These are phyloP conservation scores for Hypoxylon sp. DNA, from an alignment of 2,329 filamentous ascomycete genomes.

Conservation along the genomic window DNA sequence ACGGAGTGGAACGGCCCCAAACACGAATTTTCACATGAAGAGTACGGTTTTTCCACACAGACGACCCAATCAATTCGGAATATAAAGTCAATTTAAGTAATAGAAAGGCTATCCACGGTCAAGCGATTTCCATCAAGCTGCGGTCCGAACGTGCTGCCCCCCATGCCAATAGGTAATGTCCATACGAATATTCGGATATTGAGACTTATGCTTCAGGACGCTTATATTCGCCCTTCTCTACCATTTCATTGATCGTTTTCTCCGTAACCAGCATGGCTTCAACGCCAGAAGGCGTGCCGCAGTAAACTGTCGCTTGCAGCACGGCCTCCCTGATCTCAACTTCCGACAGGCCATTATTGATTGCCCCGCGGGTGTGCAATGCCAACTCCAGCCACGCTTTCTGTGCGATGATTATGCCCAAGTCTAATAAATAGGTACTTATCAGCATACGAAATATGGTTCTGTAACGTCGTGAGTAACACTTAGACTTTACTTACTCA, in stretches of 20 bases:
- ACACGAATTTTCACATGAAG: too few species aligned
- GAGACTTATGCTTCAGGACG: background rate
- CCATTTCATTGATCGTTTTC: conserved; percentile 1
- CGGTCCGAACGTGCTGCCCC: background rate
- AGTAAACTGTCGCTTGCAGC: conserved; percentile 1
- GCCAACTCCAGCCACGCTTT: background rate
- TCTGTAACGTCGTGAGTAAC: too few species aligned
- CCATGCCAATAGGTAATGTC: too few species aligned
- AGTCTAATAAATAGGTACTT: background rate
- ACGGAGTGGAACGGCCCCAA: too few species aligned
- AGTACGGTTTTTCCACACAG: too few species aligned
- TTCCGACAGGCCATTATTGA: background rate
- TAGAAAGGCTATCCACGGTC: too few species aligned
- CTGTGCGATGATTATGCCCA: conserved; percentile 1
- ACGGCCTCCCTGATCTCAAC: conserved; percentile 1
- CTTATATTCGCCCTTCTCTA: conserved; percentile 2
- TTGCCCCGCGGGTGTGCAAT: conserved; percentile 1
- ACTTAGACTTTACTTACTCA: background rate
- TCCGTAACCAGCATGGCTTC: conserved; percentile 3
- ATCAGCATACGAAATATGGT: too few species aligned
- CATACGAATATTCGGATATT: too few species aligned
- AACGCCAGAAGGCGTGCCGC: background rate
- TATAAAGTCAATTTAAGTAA: too few species aligned
- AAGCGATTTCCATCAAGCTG: too few species aligned
- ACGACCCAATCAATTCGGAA: too few species aligned